Percentiles rank a stretch among this genome's conserved stretches.
Evolutionary conservation across 768 basidiomycete genomes (phyloP).

Genomic region (Mycena galopus): DNA sequence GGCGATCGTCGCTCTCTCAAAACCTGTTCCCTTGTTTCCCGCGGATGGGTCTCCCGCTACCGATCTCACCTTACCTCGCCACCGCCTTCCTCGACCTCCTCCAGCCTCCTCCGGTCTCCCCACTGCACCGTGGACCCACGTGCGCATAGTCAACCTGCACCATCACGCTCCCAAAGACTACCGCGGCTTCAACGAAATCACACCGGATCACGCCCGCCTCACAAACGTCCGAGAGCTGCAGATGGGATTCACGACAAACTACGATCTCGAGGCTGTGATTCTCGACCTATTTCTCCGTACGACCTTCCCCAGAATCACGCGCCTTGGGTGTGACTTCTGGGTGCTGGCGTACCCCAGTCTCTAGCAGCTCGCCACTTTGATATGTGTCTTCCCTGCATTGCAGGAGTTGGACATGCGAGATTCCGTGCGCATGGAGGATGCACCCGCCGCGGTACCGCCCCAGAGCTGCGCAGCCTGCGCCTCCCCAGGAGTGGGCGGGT

Average conservation of each 20-base stretch:
- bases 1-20: background rate
- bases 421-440: background rate
- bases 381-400: background rate
- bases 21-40: background rate
- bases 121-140: background rate
- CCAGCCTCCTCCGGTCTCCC: background rate
- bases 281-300: too few relatives aligned
- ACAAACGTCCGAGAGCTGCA: background rate
- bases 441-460: background rate
- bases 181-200: background rate
- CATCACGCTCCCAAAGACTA: background rate
- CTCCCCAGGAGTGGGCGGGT: background rate
- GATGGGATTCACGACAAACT: background rate
- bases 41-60: background rate
- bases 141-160: background rate
- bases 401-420: background rate
- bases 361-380: background rate
- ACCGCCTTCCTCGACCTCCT: background rate
- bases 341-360: background rate
- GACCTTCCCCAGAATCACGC: too few relatives aligned
- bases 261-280: too few relatives aligned
- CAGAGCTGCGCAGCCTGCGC: background rate
- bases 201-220: background rate
- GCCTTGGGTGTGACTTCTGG: background rate
- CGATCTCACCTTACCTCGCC: too few relatives aligned